phyloP scores from a whole-genome alignment of 2,329 filamentous ascomycete genomes.

The Clarireedia paspali region DNA sequence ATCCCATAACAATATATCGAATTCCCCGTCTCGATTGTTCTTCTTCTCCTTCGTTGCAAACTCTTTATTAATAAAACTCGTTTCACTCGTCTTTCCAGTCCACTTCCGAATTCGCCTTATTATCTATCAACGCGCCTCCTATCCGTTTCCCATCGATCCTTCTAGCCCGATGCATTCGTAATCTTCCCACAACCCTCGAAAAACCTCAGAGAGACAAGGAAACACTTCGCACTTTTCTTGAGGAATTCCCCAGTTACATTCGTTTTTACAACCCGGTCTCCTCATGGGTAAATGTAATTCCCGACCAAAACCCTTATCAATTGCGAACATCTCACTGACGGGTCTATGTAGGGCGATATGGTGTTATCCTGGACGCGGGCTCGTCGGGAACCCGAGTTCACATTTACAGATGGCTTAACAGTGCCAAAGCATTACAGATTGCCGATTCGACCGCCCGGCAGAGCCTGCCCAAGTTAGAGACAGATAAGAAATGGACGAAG shows the following conservation, averaged over 20 bases:
- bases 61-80: too few relatives aligned
- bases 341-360: constrained; percentile 52
- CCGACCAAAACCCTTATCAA: not conserved
- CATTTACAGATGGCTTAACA: constrained; percentile 88
- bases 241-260: not conserved
- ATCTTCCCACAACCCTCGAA: not conserved
- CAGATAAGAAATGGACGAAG: constrained; percentile 81
- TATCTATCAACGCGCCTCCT: not conserved
- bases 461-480: constrained; percentile 70
- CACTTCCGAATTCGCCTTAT: too few relatives aligned
- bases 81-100: too few relatives aligned
- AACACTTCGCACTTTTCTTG: not conserved
- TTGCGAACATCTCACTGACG: not conserved
- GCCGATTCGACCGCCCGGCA: constrained; percentile 53
- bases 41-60: too few relatives aligned
- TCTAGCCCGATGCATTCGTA: not conserved
- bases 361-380: constrained; percentile 93
- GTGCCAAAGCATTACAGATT: constrained; percentile 55
- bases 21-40: too few relatives aligned
- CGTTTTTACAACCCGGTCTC: not conserved
- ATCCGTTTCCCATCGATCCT: not conserved
- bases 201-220: not conserved
- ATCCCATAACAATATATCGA: too few relatives aligned
- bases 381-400: constrained; percentile 95
- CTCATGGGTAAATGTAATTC: constrained; percentile 11